Evolutionary conservation across 2,329 filamentous ascomycete species (phyloP).

Genomic region (Phaeoacremonium minimum): DNA sequence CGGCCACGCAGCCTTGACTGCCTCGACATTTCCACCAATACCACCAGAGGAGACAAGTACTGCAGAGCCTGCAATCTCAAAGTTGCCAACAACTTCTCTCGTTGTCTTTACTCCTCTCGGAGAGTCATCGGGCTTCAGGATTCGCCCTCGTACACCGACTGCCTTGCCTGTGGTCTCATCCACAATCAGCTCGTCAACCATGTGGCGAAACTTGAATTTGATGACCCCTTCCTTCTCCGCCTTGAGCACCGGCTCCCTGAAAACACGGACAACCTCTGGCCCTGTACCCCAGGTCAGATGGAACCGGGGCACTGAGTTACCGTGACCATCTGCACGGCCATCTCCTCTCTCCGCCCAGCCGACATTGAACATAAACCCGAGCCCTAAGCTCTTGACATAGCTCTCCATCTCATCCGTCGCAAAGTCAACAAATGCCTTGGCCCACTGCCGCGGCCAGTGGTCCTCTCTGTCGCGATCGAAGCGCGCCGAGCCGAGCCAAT

Average conservation of each 20-base stretch:
- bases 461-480: conserved; percentile 56
- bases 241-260: conserved; percentile 49
- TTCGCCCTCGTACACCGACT: conserved; percentile 45
- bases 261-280: conserved; percentile 54
- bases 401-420: conserved; percentile 53
- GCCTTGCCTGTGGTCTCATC: conserved; percentile 45
- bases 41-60: conserved; percentile 54
- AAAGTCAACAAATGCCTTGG: conserved; percentile 61
- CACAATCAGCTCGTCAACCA: conserved; percentile 51
- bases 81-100: conserved; percentile 40
- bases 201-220: conserved; percentile 51
- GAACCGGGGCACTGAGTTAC: conserved; percentile 60
- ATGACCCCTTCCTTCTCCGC: conserved; percentile 49
- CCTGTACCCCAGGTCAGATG: conserved; percentile 60
- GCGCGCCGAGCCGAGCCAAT: conserved; percentile 53
- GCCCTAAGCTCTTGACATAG: conserved; percentile 49
- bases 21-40: conserved; percentile 58
- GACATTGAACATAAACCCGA: conserved; percentile 49
- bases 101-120: conserved; percentile 48
- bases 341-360: conserved; percentile 59
- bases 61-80: conserved; percentile 48
- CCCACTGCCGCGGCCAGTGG: conserved; percentile 56
- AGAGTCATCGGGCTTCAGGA: conserved; percentile 46
- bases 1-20: conserved; percentile 55
- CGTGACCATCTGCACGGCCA: conserved; percentile 51